Percentiles rank a stretch among this genome's conserved stretches.
These are phyloP conservation scores for Gliomastix tumulicola DNA, from an alignment of 2,329 filamentous ascomycete species.

Conservation along the genomic window DNA sequence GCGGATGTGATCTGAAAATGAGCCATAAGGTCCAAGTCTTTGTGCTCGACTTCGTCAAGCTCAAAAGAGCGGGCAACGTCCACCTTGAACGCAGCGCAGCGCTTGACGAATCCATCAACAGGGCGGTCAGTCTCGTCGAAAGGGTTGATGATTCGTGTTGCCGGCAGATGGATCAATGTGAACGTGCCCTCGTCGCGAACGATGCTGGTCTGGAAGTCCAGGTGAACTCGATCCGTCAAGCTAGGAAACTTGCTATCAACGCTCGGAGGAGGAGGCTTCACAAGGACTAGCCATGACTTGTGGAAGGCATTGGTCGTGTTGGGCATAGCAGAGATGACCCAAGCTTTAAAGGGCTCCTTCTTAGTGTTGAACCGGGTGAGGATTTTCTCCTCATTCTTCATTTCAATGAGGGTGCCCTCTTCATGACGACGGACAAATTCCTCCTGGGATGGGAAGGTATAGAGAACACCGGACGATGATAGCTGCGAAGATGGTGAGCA, in stretches of 20 bases:
- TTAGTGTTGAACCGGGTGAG: constrained; percentile 17
- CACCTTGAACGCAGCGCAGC: constrained; percentile 22
- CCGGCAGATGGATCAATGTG: constrained; percentile 14
- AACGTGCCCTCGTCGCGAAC: constrained; percentile 10
- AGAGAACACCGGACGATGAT: no score
- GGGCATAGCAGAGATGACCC: constrained; percentile 21
- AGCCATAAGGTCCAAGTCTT: constrained; percentile 47
- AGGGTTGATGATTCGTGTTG: constrained; percentile 19
- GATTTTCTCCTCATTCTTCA: constrained; percentile 18
- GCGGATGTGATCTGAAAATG: constrained; percentile 54
- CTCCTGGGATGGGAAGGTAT: constrained; percentile 12
- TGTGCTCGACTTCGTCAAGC: constrained; percentile 10
- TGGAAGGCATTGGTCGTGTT: constrained; percentile 17
- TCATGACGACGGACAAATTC: constrained; percentile 18
- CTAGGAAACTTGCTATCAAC: constrained; percentile 15
- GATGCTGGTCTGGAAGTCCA: constrained; percentile 16
- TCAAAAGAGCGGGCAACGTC: constrained; percentile 21
- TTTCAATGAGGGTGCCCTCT: constrained; percentile 22
- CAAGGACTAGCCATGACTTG: constrained; percentile 22
- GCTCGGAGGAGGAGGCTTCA: constrained; percentile 11
- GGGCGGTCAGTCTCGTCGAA: constrained; percentile 12
- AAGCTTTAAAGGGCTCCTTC: constrained; percentile 11
- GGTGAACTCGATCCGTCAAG: constrained; percentile 15
- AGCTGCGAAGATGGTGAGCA: no score
- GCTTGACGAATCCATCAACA: constrained; percentile 4